Percentiles rank a stretch among this genome's conserved stretches.
These are phyloP conservation scores for Microcyclosporella mali DNA, from an alignment of 2,329 filamentous ascomycete genomes.

Conservation along the genomic window DNA sequence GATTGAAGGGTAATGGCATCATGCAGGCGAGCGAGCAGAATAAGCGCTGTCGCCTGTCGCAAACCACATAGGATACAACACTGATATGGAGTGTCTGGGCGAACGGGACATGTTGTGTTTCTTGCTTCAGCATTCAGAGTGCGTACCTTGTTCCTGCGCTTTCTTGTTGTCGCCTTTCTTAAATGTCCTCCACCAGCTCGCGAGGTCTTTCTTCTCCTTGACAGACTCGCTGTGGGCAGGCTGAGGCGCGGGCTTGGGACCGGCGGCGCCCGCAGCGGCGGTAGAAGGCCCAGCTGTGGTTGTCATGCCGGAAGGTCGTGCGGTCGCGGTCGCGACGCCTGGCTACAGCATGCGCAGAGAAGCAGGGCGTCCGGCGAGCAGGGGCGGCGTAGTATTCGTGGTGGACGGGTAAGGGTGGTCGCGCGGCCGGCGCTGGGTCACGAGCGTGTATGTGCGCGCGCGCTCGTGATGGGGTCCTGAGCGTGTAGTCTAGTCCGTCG, in stretches of 20 bases:
- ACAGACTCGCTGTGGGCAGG: slow-evolving; percentile 57
- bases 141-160: slow-evolving; percentile 58
- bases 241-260: slow-evolving; percentile 37
- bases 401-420: slow-evolving; percentile 1
- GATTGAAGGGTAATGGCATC: too few species aligned
- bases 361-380: too few species aligned
- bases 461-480: too few species aligned
- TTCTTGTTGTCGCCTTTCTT: slow-evolving; percentile 58
- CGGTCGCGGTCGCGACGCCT: slow-evolving; percentile 13
- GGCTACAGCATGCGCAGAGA: slow-evolving; percentile 20
- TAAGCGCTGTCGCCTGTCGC: too few species aligned
- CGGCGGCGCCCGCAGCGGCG: slow-evolving; percentile 39
- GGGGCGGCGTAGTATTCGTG: too few species aligned
- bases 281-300: slow-evolving; percentile 35
- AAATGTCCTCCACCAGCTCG: slow-evolving; percentile 97
- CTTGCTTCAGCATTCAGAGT: slow-evolving; percentile 1
- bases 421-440: too few species aligned
- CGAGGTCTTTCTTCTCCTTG: slow-evolving; percentile 78
- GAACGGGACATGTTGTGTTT: slow-evolving; percentile 3
- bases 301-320: slow-evolving; percentile 33
- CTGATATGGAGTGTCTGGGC: neutral
- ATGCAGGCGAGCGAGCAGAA: too few species aligned
- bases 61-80: too few species aligned
- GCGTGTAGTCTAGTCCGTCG: too few species aligned
- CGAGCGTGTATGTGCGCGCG: too few species aligned